Conservation (phyloP, 2,329 filamentous ascomycete species). For the Arthroderma sp. region DNA sequence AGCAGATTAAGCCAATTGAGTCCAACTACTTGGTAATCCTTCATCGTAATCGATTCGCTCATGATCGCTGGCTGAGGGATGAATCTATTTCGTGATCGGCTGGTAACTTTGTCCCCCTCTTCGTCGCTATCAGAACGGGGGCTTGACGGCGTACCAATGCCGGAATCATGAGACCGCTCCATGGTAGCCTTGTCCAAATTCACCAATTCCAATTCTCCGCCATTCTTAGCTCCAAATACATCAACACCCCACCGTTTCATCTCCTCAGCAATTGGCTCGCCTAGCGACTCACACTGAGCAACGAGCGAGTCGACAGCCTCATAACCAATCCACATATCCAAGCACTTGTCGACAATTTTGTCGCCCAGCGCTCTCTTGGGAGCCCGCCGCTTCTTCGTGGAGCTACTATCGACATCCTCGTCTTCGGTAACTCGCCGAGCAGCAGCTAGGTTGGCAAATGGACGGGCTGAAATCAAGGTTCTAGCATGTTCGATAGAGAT, state of each 20-base stretch:
- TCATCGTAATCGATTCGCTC: constrained; percentile 62
- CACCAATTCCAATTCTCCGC: constrained; percentile 48
- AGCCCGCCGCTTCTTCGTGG: constrained; percentile 34
- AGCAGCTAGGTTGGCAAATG: constrained; percentile 54
- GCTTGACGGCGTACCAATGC: constrained; percentile 50
- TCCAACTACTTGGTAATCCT: constrained; percentile 87
- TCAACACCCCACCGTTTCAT: constrained; percentile 58
- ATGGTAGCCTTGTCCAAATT: constrained; percentile 35
- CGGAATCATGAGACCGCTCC: constrained; percentile 45
- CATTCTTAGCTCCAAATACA: constrained; percentile 45
- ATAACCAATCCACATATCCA: constrained; percentile 66
- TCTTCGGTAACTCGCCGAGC: constrained; percentile 50
- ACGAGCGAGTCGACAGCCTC: constrained; percentile 75
- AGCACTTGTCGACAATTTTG: constrained; percentile 51
- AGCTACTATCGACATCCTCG: constrained; percentile 16
- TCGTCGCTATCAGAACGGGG: constrained; percentile 33
- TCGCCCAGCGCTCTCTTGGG: constrained; percentile 48
- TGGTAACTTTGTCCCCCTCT: constrained; percentile 25
- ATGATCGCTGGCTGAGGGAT: constrained; percentile 63
- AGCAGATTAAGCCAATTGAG: constrained; percentile 88
- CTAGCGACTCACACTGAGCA: constrained; percentile 58
- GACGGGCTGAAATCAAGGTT: constrained; percentile 57
- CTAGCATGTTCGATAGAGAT: constrained; percentile 57
- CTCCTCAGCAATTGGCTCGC: constrained; percentile 49
- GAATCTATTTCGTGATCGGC: constrained; percentile 29